Conservation (phyloP, 1,139 yeast species). For the Geotrichum aggregatum region DNA sequence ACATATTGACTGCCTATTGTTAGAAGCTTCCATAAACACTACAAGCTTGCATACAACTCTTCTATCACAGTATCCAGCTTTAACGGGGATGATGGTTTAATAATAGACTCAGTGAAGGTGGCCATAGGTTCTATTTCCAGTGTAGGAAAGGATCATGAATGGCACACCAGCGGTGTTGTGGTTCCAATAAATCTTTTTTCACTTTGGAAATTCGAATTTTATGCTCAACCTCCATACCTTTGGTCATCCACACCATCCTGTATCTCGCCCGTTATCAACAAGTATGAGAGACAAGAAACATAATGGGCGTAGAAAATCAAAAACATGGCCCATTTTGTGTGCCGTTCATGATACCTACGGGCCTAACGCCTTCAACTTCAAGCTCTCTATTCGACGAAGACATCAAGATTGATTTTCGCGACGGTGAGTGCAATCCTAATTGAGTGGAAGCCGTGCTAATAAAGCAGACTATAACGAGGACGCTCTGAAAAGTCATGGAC, state of each 20-base stretch:
- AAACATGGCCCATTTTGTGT: conserved; percentile 16
- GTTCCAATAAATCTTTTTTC: neutral
- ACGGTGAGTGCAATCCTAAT: neutral
- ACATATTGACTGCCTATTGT: conserved; percentile 8
- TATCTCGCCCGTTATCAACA: neutral
- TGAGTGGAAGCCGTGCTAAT: neutral
- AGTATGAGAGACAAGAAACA: neutral
- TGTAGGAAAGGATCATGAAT: neutral
- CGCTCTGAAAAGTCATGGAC: neutral
- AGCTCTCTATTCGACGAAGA: conserved; percentile 2
- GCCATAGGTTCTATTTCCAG: neutral
- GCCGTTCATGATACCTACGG: conserved; percentile 10
- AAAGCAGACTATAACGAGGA: neutral
- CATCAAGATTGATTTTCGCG: neutral
- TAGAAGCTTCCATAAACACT: neutral
- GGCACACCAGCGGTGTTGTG: neutral
- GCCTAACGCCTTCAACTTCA: neutral
- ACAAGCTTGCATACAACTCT: conserved; percentile 12
- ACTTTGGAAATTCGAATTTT: too few relatives aligned
- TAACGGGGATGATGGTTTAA: conserved; percentile 3
- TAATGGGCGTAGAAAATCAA: conserved; percentile 6
- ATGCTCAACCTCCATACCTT: neutral
- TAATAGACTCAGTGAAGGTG: neutral
- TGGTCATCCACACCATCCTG: too few relatives aligned
- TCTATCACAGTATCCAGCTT: conserved; percentile 12